A percentile compares a stretch with the other conserved stretches of the same genome.
Evolutionary conservation across 2,329 filamentous ascomycete species (phyloP).

Genomic region (Monosporascus sp.): DNA sequence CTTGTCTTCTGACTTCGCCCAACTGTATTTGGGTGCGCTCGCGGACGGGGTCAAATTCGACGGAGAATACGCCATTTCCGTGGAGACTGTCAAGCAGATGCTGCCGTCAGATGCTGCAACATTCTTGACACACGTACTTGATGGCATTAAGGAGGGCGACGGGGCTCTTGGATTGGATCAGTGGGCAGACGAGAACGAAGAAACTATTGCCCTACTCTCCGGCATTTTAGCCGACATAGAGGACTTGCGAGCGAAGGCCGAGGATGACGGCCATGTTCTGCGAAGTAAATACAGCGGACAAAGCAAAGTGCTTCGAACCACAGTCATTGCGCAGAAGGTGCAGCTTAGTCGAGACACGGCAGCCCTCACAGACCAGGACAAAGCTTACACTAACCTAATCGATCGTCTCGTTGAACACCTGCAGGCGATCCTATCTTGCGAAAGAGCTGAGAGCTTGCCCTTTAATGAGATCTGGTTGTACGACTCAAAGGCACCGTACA

Average conservation of each 20-base stretch:
- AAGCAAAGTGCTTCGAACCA: constrained; percentile 65
- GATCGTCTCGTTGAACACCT: constrained; percentile 49
- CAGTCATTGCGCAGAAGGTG: constrained; percentile 75
- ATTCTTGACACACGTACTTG: constrained; percentile 38
- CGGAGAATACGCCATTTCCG: constrained; percentile 47
- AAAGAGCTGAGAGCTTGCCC: constrained; percentile 41
- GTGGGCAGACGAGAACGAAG: constrained; percentile 25
- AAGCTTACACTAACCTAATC: constrained; percentile 61
- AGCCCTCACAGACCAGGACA: constrained; percentile 64
- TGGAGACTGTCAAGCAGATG: constrained; percentile 55
- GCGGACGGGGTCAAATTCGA: constrained; percentile 45
- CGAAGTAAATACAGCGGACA: constrained; percentile 72
- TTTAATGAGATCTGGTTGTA: constrained; percentile 72
- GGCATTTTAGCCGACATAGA: constrained; percentile 41
- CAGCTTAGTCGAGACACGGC: constrained; percentile 72
- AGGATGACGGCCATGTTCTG: constrained; percentile 44
- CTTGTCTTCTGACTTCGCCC: constrained; percentile 35
- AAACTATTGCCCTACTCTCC: constrained; percentile 29
- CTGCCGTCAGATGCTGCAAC: constrained; percentile 42
- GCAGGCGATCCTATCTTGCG: constrained; percentile 28
- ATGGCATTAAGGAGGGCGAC: constrained; percentile 33
- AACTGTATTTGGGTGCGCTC: constrained; percentile 57
- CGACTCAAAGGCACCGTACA: constrained; percentile 62
- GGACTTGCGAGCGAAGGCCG: constrained; percentile 38
- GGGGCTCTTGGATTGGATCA: constrained; percentile 28